Evolutionary conservation across 148 eudicot genomes (phyloP).

Genomic region (Fagopyrum homotropicum): DNA sequence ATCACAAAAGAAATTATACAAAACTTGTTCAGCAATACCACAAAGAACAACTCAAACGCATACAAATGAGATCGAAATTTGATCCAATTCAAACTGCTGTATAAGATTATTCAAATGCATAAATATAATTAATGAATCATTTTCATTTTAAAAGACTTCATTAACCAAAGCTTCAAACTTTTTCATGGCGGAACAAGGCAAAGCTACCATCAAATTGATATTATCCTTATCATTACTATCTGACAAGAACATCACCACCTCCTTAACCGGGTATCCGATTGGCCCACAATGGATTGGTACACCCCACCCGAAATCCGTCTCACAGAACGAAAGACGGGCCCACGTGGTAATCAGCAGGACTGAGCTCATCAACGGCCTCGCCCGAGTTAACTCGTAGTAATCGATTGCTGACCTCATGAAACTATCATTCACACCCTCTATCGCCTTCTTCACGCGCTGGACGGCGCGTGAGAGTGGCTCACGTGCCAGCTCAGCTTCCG

Average conservation of each 20-base stretch:
- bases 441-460: slow-evolving; percentile 28
- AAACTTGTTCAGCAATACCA: no score
- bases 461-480: slow-evolving; percentile 31
- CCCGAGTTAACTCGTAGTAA: slow-evolving; percentile 36
- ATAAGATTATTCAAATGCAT: no score
- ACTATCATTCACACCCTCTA: slow-evolving; percentile 26
- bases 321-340: slow-evolving; percentile 41
- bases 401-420: slow-evolving; percentile 51
- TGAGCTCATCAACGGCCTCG: slow-evolving; percentile 35
- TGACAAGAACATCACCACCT: slow-evolving; percentile 26
- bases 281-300: slow-evolving; percentile 38
- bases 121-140: not conserved
- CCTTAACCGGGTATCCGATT: slow-evolving; percentile 18
- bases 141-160: not conserved
- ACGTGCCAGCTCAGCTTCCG: slow-evolving; percentile 31
- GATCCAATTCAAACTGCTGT: no score
- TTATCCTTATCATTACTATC: slow-evolving; percentile 24
- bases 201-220: slow-evolving; percentile 36
- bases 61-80: no score
- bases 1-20: no score
- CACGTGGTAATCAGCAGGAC: slow-evolving; percentile 43
- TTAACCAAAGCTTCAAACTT: slow-evolving; percentile 27
- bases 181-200: slow-evolving; percentile 44
- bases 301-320: slow-evolving; percentile 58
- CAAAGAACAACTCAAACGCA: no score